Base-by-base conservation (phyloP, 768 basidiomycete genomes). In the Calocybe cyanea region DNA sequence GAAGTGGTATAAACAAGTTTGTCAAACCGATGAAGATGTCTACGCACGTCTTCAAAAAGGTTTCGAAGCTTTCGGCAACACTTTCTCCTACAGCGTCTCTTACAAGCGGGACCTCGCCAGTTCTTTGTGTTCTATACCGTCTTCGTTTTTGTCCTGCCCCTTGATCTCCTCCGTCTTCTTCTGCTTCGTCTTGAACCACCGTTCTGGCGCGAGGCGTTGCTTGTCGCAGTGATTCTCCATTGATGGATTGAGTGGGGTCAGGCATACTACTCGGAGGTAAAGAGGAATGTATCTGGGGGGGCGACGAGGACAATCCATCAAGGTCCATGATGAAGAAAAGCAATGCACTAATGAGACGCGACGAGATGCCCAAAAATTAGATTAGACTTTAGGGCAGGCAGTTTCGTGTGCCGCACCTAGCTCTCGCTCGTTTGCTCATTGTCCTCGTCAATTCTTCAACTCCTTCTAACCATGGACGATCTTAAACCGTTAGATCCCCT, bases 41-140 rank as follows among this genome's bases (percentile, higher is more conserved):
- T 25, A 73, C 86, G 44, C 62, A 97, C 96, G 83, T 85, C 70
- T 90, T 87, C 43, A 98, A 66, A 67, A 99, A 97, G 1, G 81
- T 79, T 62, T 92, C 87, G 59, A 98, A 97, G 58, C 85, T 84
- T 57, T 94, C 89, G 45, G 86, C 83, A 3, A 98, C 91, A 56
- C 89, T 91, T 70, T 98, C 94, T 43, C 95, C 95, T 15, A 97
- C 95, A 24, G 88, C 84, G 66, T 98, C 96, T 56, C 84, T 85
- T 1, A 98, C 93, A 41, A 90, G 70, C 2, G 93, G 89, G 0
- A 96, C 78, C 56, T 93, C 88, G 3, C 69, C 77, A 43, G 76
- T 77, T 8, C 66, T 68, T 47, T 74, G 74, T 10, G 71, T 70
- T 45, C 76, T 72, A 34, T 76, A 73, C 45, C 75, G 70, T 46